These are phyloP conservation scores for Puccinellia tenuiflora DNA, from an alignment of 176 grass and related monocot species.

Conservation along the genomic window DNA sequence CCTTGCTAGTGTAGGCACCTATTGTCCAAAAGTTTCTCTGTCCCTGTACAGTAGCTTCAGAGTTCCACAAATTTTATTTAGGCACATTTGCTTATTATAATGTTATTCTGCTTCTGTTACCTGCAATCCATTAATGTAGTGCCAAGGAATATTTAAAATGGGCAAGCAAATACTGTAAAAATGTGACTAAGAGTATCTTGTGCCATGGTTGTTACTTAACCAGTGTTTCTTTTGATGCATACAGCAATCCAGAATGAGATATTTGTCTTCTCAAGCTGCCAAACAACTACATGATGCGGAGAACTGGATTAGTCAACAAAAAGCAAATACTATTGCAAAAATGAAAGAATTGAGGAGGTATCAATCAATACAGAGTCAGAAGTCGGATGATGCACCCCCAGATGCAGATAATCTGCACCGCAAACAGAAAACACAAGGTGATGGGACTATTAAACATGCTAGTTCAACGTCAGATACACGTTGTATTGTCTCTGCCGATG, in stretches of 20 bases:
- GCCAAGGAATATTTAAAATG: background rate
- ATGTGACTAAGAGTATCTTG: background rate
- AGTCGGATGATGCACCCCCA: conserved; percentile 10
- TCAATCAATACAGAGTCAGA: background rate
- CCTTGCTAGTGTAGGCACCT: background rate
- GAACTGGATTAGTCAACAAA: conserved; percentile 45
- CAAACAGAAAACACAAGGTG: conserved; percentile 14
- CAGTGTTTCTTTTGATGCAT: conserved; percentile 26
- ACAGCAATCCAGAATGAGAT: conserved; percentile 45
- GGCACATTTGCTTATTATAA: conserved; percentile 1
- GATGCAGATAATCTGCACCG: conserved; percentile 1
- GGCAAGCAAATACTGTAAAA: background rate
- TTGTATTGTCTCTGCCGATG: conserved; percentile 7
- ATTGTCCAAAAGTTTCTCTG: background rate
- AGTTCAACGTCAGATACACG: background rate
- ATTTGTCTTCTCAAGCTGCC: conserved; percentile 54
- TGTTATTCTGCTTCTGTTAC: background rate
- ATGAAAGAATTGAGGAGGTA: conserved; percentile 49
- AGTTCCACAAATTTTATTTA: background rate
- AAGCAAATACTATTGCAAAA: conserved; percentile 52
- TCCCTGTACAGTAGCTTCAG: background rate
- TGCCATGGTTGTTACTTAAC: conserved; percentile 9
- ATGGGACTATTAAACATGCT: conserved; percentile 10
- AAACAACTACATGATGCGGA: conserved; percentile 54
- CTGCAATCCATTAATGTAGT: background rate